Evolutionary conservation across 371 early-diverging fungal genomes (phyloP), one percentile per base, ranked within the genome.

Genomic region (Circinella umbellata): DNA sequence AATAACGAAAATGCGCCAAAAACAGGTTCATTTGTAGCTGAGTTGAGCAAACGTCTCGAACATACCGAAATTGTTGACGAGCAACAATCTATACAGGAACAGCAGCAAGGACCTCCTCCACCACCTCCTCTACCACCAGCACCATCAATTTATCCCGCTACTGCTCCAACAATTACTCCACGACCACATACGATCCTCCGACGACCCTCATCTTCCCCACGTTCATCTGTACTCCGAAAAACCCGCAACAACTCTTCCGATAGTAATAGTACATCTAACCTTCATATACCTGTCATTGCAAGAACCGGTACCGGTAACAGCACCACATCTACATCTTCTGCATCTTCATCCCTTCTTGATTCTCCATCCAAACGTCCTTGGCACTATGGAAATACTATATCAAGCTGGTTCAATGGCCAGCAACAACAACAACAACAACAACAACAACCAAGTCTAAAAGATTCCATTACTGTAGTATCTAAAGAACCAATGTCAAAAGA

Each of bases 21-120:
- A 49, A 74, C 74, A 46, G 77, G 76, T 3, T 71, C 77, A 9
- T 80, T 77, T 73, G 77, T 73, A 27, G 71, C 73, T 20, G 80
- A 80, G 66, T 61, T 80, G 20, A 80, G 77, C 46, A 67, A 77
- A 62, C 68, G 77, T 17, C 42, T 80, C 27, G 80, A 73, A 36
- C 73, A 77, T 35, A 65, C 72, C 14, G 79, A 72, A 65, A 69
- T 57, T 17, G 69, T 69, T 53, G 61, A 71, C 7, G 6, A 64
- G n/a, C 61, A 61, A 51, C 2, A 51, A 51, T n/a, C 5, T 5
- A 5, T n/a, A 1, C 51, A 2, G 47, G 11, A 47, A 47, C 47
- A 47, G 15, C 51, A 51, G 15, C 51, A 51, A 51, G 42, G 42
- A 42, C 11, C 42, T 42, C 51, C 51, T 5, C 15, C 15, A 51